Evolutionary conservation across 148 eudicot species (phyloP).

Genomic region (Talinum fruticosum): DNA sequence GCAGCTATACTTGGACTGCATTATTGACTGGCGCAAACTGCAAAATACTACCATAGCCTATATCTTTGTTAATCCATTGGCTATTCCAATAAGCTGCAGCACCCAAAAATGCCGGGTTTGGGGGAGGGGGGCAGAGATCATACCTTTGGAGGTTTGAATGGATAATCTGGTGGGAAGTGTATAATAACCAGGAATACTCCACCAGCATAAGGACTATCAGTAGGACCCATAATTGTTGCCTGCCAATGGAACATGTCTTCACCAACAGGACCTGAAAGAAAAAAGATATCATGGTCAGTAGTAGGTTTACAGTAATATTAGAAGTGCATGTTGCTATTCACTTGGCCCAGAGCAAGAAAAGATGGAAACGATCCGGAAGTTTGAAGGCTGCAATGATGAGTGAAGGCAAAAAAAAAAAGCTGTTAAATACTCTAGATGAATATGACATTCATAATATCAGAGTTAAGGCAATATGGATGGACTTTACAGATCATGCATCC

Average conservation of each 20-base stretch:
- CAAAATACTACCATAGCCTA: background rate
- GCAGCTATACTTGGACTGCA: background rate
- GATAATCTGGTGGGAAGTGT: slow-evolving; percentile 64
- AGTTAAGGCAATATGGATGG: background rate
- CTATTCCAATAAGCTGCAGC: background rate
- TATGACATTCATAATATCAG: background rate
- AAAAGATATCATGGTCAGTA: background rate
- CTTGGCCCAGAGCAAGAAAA: background rate
- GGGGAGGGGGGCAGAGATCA: background rate
- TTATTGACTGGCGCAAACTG: no score
- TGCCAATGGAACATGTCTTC: slow-evolving; percentile 73
- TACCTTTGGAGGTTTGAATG: slow-evolving; percentile 73
- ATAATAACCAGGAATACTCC: slow-evolving; percentile 61
- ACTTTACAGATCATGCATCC: background rate
- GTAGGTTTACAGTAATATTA: background rate
- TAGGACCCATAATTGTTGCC: slow-evolving; percentile 64
- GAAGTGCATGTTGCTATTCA: background rate
- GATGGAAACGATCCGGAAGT: background rate
- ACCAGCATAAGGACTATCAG: slow-evolving; percentile 67
- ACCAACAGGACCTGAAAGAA: slow-evolving; percentile 43
- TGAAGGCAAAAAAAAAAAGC: background rate
- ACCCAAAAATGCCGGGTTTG: background rate
- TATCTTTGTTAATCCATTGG: background rate
- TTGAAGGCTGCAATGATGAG: background rate
- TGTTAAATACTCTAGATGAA: background rate